Evolutionary conservation across 2,329 filamentous ascomycete species (phyloP).

Genomic region (Aureobasidium subglaciale): DNA sequence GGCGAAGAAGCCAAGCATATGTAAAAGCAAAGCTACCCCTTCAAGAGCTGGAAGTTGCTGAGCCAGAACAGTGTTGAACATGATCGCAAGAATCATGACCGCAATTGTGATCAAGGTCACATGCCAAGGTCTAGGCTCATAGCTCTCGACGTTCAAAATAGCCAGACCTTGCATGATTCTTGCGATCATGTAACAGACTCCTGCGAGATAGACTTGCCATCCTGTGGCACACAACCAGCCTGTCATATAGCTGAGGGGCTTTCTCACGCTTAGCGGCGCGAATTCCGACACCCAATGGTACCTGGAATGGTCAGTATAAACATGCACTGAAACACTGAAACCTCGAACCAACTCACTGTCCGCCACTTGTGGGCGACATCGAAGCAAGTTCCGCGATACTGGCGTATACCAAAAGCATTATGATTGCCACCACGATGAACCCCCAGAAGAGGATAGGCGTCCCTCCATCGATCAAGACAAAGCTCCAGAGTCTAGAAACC

Average conservation of each 20-base stretch:
- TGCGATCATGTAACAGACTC: conserved; percentile 38
- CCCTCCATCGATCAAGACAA: conserved; percentile 20
- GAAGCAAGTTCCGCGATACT: conserved; percentile 20
- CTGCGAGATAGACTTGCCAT: conserved; percentile 41
- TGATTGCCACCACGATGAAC: conserved; percentile 17
- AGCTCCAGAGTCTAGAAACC: neutral
- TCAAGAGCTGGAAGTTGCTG: conserved; percentile 25
- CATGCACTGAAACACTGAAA: no score
- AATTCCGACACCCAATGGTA: conserved; percentile 25
- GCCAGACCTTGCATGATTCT: conserved; percentile 41
- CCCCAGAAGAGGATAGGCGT: conserved; percentile 22
- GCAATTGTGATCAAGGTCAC: conserved; percentile 35
- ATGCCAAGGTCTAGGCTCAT: conserved; percentile 37
- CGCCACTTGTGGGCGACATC: conserved; percentile 15
- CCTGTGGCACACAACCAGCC: conserved; percentile 27
- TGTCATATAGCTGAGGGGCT: conserved; percentile 21
- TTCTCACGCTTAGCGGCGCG: conserved; percentile 22
- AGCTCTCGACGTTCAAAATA: conserved; percentile 37
- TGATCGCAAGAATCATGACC: conserved; percentile 18
- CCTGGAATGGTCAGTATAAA: conserved; percentile 21
- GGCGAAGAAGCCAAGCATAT: conserved; percentile 28
- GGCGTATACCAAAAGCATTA: conserved; percentile 19
- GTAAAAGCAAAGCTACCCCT: conserved; percentile 26
- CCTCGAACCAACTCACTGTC: conserved; percentile 21
- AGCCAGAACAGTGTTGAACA: conserved; percentile 26